These are phyloP conservation scores for Aspergillus homomorphus DNA, from an alignment of 495 filamentous ascomycete genomes.

Conservation along the genomic window DNA sequence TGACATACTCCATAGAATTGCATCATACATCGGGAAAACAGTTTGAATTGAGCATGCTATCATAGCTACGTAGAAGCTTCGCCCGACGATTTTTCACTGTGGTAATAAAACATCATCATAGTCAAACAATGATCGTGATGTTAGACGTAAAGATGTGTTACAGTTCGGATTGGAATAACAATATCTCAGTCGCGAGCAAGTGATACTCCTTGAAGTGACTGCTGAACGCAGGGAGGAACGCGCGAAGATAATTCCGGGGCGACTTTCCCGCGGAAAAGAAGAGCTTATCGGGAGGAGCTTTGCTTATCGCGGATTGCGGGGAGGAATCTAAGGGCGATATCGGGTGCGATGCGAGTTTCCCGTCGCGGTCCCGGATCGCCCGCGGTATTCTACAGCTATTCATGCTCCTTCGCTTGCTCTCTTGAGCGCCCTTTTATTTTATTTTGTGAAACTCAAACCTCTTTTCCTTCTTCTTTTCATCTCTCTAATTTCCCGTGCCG, in stretches of 20 bases:
- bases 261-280: slow-evolving; percentile 20
- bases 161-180: too few relatives aligned
- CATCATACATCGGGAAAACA: neutral
- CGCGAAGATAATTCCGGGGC: neutral
- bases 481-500: neutral
- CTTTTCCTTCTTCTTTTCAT: slow-evolving; percentile 19
- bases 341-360: slow-evolving; percentile 18
- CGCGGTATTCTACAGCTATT: slow-evolving; percentile 17
- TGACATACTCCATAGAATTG: neutral
- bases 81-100: too few relatives aligned
- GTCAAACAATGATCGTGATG: too few relatives aligned
- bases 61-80: neutral
- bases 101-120: too few relatives aligned
- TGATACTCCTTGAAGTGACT: too few relatives aligned
- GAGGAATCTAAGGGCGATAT: slow-evolving; percentile 10
- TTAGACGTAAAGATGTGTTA: too few relatives aligned
- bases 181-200: too few relatives aligned
- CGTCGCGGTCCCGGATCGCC: slow-evolving; percentile 12
- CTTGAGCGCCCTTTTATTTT: neutral
- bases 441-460: slow-evolving; percentile 13
- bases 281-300: slow-evolving; percentile 2
- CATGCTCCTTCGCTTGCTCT: neutral
- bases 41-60: neutral
- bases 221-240: neutral
- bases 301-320: slow-evolving; percentile 4